Evolutionary conservation across 768 basidiomycete genomes (phyloP), one percentile per base, ranked within the genome.

Genomic region (Lactarius indigo): DNA sequence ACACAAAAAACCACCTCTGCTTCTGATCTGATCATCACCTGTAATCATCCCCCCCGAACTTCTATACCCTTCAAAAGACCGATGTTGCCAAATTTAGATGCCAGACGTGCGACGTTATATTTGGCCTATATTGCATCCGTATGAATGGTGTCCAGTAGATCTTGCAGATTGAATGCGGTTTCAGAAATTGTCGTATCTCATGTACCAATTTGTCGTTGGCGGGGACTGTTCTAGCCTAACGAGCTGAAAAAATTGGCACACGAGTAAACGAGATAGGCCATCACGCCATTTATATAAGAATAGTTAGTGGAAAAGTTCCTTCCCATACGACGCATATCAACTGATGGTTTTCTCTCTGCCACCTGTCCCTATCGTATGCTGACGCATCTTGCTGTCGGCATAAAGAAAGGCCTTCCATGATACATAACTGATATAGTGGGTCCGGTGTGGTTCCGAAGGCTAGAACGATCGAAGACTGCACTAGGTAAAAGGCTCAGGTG

Each of bases 131-230:
- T 73, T 82, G 78, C 3, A 81, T 80, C 39, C 86, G 78, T 81
- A 85, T 85, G 74, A 86, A 87, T n/a, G 85, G 86, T 77, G 83
- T 80, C 31, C 85, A 77, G 75, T 87, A 86, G 28, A 87, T 78
- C 72, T 86, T 85, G n/a, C 86, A 74, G 33, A 87, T 77, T 4
- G 83, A 82, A 35, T 84, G 78, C 69, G 81, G 80, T 64, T 79
- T 78, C 70, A 85, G 75, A 85, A 75, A 44, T 78, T 79, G 72
- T 86, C 79, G 69, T 86, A 90, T 31, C 76, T 88, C 76, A 85
- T 82, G 12, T 89, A 83, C 83, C 74, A 93, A 91, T 75, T 92
- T 91, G 78, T 94, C 92, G 72, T 93, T 94, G 28, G 84, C 86
- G 23, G 87, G 87, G 64, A 37, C n/a, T 66, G 41, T 20, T 23